Conservation (phyloP, 2,329 filamentous ascomycete genomes). For the Elsinoe australis region DNA sequence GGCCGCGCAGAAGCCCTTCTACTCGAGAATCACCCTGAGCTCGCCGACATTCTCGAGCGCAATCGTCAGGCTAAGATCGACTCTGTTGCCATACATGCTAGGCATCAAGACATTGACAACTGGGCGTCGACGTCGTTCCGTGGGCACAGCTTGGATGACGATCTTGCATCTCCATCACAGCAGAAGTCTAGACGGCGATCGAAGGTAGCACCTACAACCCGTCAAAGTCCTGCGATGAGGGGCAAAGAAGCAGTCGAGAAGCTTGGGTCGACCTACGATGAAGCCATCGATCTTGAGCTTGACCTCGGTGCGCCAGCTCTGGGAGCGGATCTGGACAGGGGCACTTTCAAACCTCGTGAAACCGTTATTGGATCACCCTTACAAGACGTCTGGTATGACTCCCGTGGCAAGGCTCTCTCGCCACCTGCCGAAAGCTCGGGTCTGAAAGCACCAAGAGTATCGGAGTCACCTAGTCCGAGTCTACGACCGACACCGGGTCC, state of each 20-base stretch:
- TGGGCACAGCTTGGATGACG: constrained; percentile 59
- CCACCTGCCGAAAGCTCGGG: constrained; percentile 16
- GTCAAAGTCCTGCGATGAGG: constrained; percentile 60
- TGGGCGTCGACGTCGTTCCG: constrained; percentile 55
- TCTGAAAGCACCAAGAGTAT: not conserved
- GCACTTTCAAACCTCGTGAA: not conserved
- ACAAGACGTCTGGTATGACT: constrained; percentile 35
- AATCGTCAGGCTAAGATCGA: constrained; percentile 63
- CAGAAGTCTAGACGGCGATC: constrained; percentile 37
- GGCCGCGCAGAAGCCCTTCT: constrained; percentile 61
- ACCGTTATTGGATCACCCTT: constrained; percentile 21
- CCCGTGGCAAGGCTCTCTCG: constrained; percentile 33
- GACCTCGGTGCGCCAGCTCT: constrained; percentile 11
- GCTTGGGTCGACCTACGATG: constrained; percentile 18
- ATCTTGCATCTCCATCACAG: constrained; percentile 39
- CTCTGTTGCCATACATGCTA: constrained; percentile 62
- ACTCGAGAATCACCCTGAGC: constrained; percentile 56
- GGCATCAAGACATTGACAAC: constrained; percentile 58
- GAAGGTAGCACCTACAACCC: constrained; percentile 35
- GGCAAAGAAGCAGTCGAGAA: constrained; percentile 44
- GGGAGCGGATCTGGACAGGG: not conserved
- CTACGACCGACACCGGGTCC: constrained; percentile 1
- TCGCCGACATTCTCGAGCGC: constrained; percentile 59
- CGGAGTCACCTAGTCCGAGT: not conserved
- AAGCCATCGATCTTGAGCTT: constrained; percentile 12